A percentile compares a stretch with the other conserved stretches of the same genome.
Evolutionary conservation across 2,329 filamentous ascomycete genomes (phyloP).

Genomic region (Tolypocladium nubicola): DNA sequence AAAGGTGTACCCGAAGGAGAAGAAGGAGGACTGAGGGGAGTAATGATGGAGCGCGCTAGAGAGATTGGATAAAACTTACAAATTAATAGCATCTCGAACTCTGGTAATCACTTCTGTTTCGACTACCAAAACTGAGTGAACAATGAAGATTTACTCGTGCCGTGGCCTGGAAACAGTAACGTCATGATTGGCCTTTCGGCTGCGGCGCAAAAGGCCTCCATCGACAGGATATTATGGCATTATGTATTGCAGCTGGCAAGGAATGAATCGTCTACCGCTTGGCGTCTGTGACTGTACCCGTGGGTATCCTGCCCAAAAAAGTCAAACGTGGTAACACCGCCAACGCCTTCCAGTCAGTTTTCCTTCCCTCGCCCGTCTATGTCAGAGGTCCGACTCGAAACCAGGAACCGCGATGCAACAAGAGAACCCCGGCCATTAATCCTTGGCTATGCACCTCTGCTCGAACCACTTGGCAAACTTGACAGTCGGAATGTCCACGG

Average conservation of each 20-base stretch:
- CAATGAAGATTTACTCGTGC: no score
- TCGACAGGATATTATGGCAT: neutral
- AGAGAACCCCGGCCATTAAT: slow-evolving; percentile 6
- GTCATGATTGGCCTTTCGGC: no score
- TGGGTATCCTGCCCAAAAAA: neutral
- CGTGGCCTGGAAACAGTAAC: no score
- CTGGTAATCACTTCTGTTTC: no score
- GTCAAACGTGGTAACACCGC: neutral
- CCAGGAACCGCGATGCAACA: neutral
- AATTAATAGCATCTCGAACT: no score
- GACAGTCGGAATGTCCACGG: slow-evolving; percentile 44
- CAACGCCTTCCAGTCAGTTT: slow-evolving; percentile 2
- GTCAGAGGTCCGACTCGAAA: neutral
- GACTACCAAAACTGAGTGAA: no score
- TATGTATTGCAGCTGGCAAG: neutral
- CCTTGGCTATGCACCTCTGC: slow-evolving; percentile 25
- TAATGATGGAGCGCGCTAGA: neutral
- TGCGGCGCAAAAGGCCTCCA: neutral
- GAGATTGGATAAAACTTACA: neutral
- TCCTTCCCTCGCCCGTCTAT: neutral
- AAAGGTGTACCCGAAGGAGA: slow-evolving; percentile 28
- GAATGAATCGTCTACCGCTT: neutral
- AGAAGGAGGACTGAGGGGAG: neutral
- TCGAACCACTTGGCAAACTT: slow-evolving; percentile 47
- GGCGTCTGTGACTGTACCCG: neutral